These are phyloP conservation scores for Silybum marianum DNA, from an alignment of 129 eudicot genomes.

Conservation along the genomic window DNA sequence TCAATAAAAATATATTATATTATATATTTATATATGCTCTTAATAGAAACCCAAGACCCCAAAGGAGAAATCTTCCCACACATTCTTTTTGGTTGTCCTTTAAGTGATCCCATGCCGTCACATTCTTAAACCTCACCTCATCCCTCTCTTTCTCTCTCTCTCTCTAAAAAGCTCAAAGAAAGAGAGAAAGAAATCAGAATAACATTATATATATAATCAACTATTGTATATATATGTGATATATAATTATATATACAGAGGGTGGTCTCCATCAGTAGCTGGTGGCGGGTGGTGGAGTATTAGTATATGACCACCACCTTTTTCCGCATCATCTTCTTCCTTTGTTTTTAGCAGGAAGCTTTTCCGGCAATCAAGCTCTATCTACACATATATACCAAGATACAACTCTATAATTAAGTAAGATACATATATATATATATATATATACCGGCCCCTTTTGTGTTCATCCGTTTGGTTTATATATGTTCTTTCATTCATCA, in stretches of 20 bases:
- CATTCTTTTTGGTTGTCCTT: constrained; percentile 39
- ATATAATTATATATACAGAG: neutral
- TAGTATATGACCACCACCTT: constrained; percentile 43
- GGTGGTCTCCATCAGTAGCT: constrained; percentile 58
- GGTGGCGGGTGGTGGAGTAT: constrained; percentile 51
- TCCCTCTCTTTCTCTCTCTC: constrained; percentile 23
- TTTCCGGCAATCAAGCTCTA: constrained; percentile 69
- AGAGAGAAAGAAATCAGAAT: neutral
- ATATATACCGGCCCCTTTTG: neutral
- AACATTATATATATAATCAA: neutral
- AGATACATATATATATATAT: constrained; percentile 3
- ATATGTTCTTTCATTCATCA: constrained; percentile 11
- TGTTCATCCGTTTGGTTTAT: constrained; percentile 3
- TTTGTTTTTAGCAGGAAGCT: constrained; percentile 36
- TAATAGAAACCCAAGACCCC: constrained; percentile 13
- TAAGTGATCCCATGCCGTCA: constrained; percentile 45
- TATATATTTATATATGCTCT: constrained; percentile 11
- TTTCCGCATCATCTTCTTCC: constrained; percentile 46
- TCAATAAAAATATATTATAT: neutral
- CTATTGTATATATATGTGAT: neutral
- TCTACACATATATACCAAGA: constrained; percentile 15
- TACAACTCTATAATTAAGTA: constrained; percentile 22
- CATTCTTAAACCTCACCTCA: constrained; percentile 33
- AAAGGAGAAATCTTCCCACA: constrained; percentile 33
- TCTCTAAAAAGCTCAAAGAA: constrained; percentile 23